Conservation (phyloP, 352 stramenopile species). For the Phytophthora chlamydospora region DNA sequence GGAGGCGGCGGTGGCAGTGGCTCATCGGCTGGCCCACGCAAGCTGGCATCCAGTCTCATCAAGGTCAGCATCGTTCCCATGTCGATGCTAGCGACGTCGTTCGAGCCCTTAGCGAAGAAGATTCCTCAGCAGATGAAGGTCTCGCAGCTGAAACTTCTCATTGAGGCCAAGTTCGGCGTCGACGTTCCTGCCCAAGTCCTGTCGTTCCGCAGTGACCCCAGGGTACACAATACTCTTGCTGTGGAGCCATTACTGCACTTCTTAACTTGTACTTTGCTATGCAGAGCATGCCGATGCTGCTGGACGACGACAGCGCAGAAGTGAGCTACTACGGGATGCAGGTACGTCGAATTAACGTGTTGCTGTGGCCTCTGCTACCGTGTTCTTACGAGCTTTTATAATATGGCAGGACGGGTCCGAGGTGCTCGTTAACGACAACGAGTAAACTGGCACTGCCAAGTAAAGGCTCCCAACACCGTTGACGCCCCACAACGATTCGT, state of each 20-base stretch:
- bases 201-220: conserved; percentile 61
- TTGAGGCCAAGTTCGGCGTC: conserved; percentile 81
- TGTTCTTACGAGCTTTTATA: conserved; percentile 5
- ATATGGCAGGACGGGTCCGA: conserved; percentile 61
- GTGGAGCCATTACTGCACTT: neutral
- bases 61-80: conserved; percentile 74
- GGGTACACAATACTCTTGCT: conserved; percentile 32
- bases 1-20: conserved; percentile 5
- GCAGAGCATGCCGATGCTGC: conserved; percentile 67
- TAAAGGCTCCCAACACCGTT: neutral
- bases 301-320: conserved; percentile 77
- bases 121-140: conserved; percentile 83
- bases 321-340: conserved; percentile 79
- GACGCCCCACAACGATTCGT: neutral
- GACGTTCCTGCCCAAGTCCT: conserved; percentile 53
- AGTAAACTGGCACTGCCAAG: conserved; percentile 10
- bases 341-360: conserved; percentile 27
- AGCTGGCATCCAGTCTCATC: conserved; percentile 63
- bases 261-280: conserved; percentile 1
- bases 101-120: conserved; percentile 70
- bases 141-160: conserved; percentile 69
- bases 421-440: conserved; percentile 68
- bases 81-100: conserved; percentile 72
- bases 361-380: neutral
- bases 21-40: conserved; percentile 34